Evolutionary conservation across 2,329 filamentous ascomycete species (phyloP), one percentile per base, ranked within the genome.

Genomic region (Penicillium sp.): DNA sequence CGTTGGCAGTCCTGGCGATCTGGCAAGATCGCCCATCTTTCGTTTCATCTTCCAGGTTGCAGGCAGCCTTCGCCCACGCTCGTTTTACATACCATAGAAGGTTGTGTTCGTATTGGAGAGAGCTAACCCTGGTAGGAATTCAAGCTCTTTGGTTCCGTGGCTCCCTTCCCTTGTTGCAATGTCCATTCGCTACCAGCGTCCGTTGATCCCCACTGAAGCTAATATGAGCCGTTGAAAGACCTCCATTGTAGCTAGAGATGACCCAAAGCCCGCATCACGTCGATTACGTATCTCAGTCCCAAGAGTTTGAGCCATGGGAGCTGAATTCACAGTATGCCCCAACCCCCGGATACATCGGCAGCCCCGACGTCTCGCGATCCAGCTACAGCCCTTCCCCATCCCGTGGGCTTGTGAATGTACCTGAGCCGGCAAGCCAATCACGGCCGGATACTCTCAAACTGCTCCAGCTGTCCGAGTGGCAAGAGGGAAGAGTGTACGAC

Each of bases 361-460:
- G 25, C 13, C 18, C 18, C 18, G 18, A 22, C 18, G 9, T 9
- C 18, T 33, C 18, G 31, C 31, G 31, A 33, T 33, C 31, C 2
- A 33, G 13, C 31, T 33, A 23, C 13, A 25, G 31, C 13, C 31
- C 31, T 12, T 33, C 31, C 13, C 31, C 31, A 12, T 12, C 31
- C 13, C 7, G 31, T 33, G 13, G 7, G 18, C 18, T 11, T 15
- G 16, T 11, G 31, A 33, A 33, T 33, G 15, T 8, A 32, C 30
- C 30, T 32, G 15, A 32, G 12, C 16, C 16, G 12, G 30, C 6
- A 13, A 33, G 31, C 31, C 18, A 33, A 25, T 25, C 31, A 25
- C 31, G 20, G 13, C 31, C 13, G 13, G 31, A 33, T 33, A 33
- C 31, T 25, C 31, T 33, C 13, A 12, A 18, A 33, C 31, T 33